phyloP scores from a whole-genome alignment of 2,329 filamentous ascomycete species.

The Huntiella moniliformis region DNA sequence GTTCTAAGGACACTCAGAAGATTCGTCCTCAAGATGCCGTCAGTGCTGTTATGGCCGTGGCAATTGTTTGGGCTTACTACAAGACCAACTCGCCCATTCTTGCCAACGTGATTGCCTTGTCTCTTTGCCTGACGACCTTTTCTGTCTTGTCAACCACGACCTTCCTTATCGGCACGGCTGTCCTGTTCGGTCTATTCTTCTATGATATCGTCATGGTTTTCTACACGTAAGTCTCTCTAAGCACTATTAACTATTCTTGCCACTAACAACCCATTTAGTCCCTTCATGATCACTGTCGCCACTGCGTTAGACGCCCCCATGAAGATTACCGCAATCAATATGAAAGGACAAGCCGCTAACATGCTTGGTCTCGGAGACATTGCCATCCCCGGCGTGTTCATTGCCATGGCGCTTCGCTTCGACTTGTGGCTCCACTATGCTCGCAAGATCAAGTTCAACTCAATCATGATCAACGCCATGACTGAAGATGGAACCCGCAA shows the following conservation, averaged over 20 bases:
- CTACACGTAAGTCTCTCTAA: constrained; percentile 41
- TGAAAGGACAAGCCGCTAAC: constrained; percentile 45
- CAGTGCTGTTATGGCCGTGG: constrained; percentile 34
- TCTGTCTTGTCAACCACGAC: constrained; percentile 77
- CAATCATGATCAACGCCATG: constrained; percentile 4
- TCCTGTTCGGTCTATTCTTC: constrained; percentile 66
- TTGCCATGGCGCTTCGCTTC: constrained; percentile 75
- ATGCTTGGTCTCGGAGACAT: constrained; percentile 94
- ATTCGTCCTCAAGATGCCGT: constrained; percentile 39
- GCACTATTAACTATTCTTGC: background rate
- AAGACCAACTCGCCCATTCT: constrained; percentile 40
- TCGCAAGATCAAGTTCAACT: constrained; percentile 35
- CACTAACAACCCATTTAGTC: constrained; percentile 25
- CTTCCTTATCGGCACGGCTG: constrained; percentile 60
- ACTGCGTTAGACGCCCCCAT: constrained; percentile 81
- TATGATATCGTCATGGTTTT: constrained; percentile 93
- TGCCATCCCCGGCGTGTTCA: constrained; percentile 77
- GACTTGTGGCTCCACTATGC: constrained; percentile 75
- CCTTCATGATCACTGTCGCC: constrained; percentile 74
- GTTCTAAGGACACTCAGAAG: constrained; percentile 25
- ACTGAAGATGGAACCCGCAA: constrained; percentile 16
- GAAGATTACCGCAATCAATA: constrained; percentile 60
- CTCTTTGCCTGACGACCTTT: constrained; percentile 67
- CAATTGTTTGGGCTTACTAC: constrained; percentile 44
- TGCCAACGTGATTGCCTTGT: constrained; percentile 73